These are phyloP conservation scores for Phlyctochytrium arcticum DNA, from an alignment of 192 early-diverging fungal genomes.

Conservation along the genomic window DNA sequence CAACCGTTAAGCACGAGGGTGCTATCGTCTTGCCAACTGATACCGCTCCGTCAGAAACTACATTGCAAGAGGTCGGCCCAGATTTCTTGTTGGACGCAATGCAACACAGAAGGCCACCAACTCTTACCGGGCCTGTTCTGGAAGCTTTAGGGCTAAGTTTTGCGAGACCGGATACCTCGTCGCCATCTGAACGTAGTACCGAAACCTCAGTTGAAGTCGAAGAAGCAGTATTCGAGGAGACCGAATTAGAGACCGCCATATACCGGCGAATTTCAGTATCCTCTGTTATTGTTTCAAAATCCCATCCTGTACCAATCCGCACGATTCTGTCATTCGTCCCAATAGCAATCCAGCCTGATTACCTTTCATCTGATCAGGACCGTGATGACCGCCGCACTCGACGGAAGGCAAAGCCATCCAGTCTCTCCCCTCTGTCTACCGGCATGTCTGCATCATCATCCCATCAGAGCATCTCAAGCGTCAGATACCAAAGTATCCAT, in stretches of 20 bases:
- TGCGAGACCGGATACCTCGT: no score
- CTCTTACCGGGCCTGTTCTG: no score
- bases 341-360: constrained; percentile 21
- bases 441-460: not conserved
- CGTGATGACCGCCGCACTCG: not conserved
- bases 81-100: no score
- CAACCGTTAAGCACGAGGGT: not conserved
- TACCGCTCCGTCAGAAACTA: not conserved
- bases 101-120: no score
- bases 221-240: no score
- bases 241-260: no score
- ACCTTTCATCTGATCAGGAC: not conserved
- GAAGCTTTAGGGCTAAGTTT: no score
- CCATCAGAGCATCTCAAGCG: not conserved
- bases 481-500: not conserved
- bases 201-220: no score
- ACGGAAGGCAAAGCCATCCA: not conserved
- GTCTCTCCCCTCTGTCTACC: not conserved
- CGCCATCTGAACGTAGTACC: no score
- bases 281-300: constrained; percentile 2
- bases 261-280: not conserved
- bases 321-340: constrained; percentile 13
- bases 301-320: constrained; percentile 21
- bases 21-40: not conserved
- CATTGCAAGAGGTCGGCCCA: not conserved